These are phyloP conservation scores for Dendrobium catenatum DNA, from an alignment of 106 monocot species.

Conservation along the genomic window DNA sequence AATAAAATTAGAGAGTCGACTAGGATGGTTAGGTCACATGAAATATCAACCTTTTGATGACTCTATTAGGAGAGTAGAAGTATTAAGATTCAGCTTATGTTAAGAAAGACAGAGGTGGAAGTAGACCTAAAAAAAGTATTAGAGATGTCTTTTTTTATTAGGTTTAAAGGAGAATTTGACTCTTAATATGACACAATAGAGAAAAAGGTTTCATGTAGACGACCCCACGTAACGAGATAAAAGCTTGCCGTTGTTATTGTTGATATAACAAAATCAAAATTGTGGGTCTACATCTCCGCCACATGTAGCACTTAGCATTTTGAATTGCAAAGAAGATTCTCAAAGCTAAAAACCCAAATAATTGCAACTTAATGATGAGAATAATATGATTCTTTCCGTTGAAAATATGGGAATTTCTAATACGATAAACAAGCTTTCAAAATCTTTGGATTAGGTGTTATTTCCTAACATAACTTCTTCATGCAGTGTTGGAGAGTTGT, in stretches of 20 bases:
- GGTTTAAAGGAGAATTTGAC: no score
- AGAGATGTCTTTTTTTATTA: no score
- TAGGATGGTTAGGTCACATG: no score
- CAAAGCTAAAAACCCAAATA: neutral
- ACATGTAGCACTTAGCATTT: neutral
- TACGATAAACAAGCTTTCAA: neutral
- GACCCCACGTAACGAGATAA: neutral
- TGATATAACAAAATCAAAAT: neutral
- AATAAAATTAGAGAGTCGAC: no score
- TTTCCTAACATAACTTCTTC: neutral
- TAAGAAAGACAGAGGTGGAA: no score
- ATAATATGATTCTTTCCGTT: neutral
- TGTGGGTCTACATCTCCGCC: neutral
- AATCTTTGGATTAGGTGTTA: neutral
- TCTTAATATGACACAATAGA: no score
- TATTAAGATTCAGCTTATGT: no score
- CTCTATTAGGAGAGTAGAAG: no score
- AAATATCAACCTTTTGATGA: no score
- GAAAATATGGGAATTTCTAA: neutral
- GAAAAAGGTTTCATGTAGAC: no score
- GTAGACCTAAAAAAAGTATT: no score
- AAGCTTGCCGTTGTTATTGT: neutral
- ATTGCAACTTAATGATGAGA: neutral
- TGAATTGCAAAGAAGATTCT: neutral
- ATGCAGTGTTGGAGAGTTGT: neutral